Conservation (phyloP, 129 eudicot genomes). For the Tanacetum coccineum region DNA sequence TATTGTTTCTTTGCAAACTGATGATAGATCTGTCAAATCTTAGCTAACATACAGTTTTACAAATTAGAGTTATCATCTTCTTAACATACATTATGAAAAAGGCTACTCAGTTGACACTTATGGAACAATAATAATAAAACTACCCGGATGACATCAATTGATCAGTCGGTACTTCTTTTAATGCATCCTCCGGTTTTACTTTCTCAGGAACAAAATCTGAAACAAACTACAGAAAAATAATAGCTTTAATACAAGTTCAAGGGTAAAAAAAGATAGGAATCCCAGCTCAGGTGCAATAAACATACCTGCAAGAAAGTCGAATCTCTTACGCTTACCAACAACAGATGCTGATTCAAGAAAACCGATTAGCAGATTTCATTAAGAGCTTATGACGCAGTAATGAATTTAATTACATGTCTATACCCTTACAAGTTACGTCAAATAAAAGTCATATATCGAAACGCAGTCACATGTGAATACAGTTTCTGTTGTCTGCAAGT, state of each 20-base stretch:
- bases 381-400: no score
- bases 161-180: slow-evolving; percentile 26
- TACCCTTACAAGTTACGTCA: not conserved
- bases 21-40: no score
- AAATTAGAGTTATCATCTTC: no score
- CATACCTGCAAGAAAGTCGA: slow-evolving; percentile 80
- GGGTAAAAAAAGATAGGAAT: not conserved
- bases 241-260: not conserved
- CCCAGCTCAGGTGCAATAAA: not conserved
- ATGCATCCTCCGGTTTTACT: slow-evolving; percentile 73
- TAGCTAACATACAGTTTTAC: no score
- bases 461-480: not conserved
- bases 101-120: no score
- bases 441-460: not conserved
- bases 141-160: no score
- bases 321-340: slow-evolving; percentile 46
- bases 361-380: not conserved
- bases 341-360: slow-evolving; percentile 56
- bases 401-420: no score
- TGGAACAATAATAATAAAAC: no score
- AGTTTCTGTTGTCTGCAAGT: no score
- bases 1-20: no score
- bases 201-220: slow-evolving; percentile 82
- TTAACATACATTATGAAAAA: no score
- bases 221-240: not conserved